Evolutionary conservation across 192 early-diverging fungal species (phyloP).

Genomic region (Chytriomyces sp.): DNA sequence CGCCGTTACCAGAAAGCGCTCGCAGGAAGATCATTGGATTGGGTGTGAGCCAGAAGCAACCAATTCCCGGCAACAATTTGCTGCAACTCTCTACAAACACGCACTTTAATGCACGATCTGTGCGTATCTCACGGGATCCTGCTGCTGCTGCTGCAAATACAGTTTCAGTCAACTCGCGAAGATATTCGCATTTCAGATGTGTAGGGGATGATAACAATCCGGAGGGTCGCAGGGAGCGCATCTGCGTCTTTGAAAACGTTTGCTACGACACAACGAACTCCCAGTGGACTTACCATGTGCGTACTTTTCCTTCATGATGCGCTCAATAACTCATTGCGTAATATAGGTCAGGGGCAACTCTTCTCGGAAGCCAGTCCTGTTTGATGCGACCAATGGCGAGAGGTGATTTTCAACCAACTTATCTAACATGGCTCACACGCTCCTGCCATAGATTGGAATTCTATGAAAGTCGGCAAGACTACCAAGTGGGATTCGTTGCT

Average conservation of each 20-base stretch:
- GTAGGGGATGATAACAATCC: slow-evolving; percentile 32
- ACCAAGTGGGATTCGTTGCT: slow-evolving; percentile 23
- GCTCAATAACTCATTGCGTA: background rate
- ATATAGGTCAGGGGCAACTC: slow-evolving; percentile 5
- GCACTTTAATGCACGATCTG: slow-evolving; percentile 13
- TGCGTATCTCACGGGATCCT: slow-evolving; percentile 8
- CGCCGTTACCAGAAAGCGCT: too few relatives aligned
- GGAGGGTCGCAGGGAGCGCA: slow-evolving; percentile 13
- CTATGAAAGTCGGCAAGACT: slow-evolving; percentile 2
- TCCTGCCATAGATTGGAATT: background rate
- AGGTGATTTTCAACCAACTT: slow-evolving; percentile 10
- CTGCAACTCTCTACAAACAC: slow-evolving; percentile 6
- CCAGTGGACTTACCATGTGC: slow-evolving; percentile 27
- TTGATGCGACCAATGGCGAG: slow-evolving; percentile 10
- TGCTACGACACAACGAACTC: slow-evolving; percentile 29
- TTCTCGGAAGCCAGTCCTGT: slow-evolving; percentile 24
- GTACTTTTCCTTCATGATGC: background rate
- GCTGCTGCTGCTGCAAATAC: background rate
- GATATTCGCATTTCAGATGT: slow-evolving; percentile 30
- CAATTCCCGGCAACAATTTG: too few relatives aligned
- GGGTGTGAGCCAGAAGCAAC: too few relatives aligned
- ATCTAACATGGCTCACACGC: too few relatives aligned
- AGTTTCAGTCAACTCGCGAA: slow-evolving; percentile 12
- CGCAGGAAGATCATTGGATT: too few relatives aligned
- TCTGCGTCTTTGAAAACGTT: slow-evolving; percentile 43